Evolutionary conservation across 306 rosid genomes (phyloP).

Genomic region (Begonia peltatifolia): DNA sequence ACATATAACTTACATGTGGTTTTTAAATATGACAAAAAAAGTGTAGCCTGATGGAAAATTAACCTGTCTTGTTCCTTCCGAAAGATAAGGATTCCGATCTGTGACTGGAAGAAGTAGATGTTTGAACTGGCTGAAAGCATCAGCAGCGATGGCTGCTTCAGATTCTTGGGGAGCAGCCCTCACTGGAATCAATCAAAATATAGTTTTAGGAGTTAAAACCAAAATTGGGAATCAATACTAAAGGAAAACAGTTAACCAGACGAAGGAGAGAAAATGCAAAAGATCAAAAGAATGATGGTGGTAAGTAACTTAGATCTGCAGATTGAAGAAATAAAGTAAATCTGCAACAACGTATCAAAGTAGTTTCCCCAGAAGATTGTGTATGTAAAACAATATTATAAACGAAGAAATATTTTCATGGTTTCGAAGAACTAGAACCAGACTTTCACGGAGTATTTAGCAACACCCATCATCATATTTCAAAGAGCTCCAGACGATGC

Average conservation of each 20-base stretch:
- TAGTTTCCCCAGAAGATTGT: no score
- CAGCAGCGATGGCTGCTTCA: constrained; percentile 32
- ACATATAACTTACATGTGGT: no score
- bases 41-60: constrained; percentile 2
- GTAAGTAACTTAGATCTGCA: no score
- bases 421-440: neutral
- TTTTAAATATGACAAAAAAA: no score
- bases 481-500: no score
- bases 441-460: neutral
- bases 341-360: no score
- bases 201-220: neutral
- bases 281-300: no score
- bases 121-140: constrained; percentile 59
- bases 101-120: constrained; percentile 79
- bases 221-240: neutral
- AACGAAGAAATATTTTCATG: no score
- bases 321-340: no score
- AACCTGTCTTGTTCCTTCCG: constrained; percentile 80
- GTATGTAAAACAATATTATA: no score
- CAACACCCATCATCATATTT: neutral
- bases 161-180: constrained; percentile 49
- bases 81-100: constrained; percentile 71
- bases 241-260: neutral
- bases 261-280: neutral
- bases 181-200: constrained; percentile 16